Base-by-base conservation (phyloP, 139 green algal genomes). In the Marvania coccoides region DNA sequence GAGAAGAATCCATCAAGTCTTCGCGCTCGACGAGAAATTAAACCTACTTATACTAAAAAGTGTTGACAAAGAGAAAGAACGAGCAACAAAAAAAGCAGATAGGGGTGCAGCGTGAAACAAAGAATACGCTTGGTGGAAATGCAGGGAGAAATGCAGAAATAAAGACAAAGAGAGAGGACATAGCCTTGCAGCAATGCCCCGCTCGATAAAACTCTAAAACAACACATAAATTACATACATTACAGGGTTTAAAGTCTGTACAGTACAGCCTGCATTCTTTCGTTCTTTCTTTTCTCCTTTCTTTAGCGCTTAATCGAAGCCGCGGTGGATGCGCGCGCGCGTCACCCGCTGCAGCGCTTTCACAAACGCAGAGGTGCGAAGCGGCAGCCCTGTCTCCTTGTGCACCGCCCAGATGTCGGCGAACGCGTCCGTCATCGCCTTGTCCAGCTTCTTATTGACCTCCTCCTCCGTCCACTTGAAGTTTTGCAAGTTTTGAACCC, bases 321-420 rank as follows among this genome's bases (percentile, higher is more conserved):
- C 89, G 30, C 89, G 70, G 73, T 94, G 82, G 9, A 92, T 69
- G 68, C 88, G 84, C 0, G 89, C 85, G 2, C 83, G 70, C 0
- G 85, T 91, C 5, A 96, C 90, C 9, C 83, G 69, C 76, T 91
- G 77, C 71, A 96, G 63, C 6, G 90, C 90, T 70, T 83, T 81
- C 9, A 94, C 74, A 69, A 96, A 96, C 0, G 90, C 89, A 5
- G 84, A 80, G 1, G 85, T 90, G 26, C 90, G 77, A 58, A 96
- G 77, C 3, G 89, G 83, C 36, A 94, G 64, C 1, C 69, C 61
- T 60, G 83, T 82, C 35, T 85, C 65, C 23, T 64, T 29, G 47
- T 75, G 61, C 23, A 86, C 63, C 36, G 74, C 53, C 83, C 83
- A 90, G 33, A 92, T 81, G 29, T 57, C 55, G 9, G 54, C 24